Percentiles rank a stretch among this genome's conserved stretches.
Evolutionary conservation across 805 yeast species (phyloP).

Genomic region (Suhomyces xylopsoci): DNA sequence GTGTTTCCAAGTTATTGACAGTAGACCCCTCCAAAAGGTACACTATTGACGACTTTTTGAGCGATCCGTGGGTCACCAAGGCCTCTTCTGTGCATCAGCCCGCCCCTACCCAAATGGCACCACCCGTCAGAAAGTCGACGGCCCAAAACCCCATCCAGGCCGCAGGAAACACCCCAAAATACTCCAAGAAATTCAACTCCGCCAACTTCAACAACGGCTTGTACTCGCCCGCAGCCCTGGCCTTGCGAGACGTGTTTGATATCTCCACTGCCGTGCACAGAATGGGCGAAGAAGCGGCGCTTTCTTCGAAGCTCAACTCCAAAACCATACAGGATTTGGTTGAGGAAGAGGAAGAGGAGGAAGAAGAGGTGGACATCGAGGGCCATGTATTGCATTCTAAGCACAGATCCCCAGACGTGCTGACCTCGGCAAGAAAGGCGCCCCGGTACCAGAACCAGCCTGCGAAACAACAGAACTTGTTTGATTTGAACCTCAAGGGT

Average conservation of each 20-base stretch:
- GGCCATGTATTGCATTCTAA: conserved; percentile 10
- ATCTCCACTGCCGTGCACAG: conserved; percentile 84
- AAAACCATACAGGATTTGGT: conserved; percentile 23
- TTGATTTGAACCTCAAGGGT: conserved; percentile 48
- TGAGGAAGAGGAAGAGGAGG: conserved; percentile 39
- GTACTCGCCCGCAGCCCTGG: conserved; percentile 73
- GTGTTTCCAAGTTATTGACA: conserved; percentile 64
- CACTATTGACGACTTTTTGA: conserved; percentile 66
- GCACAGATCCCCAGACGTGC: background rate
- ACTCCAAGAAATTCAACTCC: conserved; percentile 23
- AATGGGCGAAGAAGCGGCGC: conserved; percentile 61
- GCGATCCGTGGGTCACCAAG: conserved; percentile 68
- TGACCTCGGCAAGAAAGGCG: conserved; percentile 6
- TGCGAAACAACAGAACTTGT: conserved; percentile 23
- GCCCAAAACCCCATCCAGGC: conserved; percentile 26
- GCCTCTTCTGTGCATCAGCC: background rate
- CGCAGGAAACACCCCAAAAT: conserved; percentile 14
- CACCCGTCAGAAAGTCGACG: conserved; percentile 5
- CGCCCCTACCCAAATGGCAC: background rate
- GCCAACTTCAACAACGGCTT: conserved; percentile 24
- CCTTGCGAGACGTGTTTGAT: conserved; percentile 83
- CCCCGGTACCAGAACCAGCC: conserved; percentile 9
- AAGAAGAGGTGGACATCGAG: conserved; percentile 11
- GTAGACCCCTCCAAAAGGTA: conserved; percentile 69
- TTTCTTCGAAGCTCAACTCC: conserved; percentile 17